phyloP scores from a whole-genome alignment of 148 eudicot genomes.

The Vaccinium vitisidaea region DNA sequence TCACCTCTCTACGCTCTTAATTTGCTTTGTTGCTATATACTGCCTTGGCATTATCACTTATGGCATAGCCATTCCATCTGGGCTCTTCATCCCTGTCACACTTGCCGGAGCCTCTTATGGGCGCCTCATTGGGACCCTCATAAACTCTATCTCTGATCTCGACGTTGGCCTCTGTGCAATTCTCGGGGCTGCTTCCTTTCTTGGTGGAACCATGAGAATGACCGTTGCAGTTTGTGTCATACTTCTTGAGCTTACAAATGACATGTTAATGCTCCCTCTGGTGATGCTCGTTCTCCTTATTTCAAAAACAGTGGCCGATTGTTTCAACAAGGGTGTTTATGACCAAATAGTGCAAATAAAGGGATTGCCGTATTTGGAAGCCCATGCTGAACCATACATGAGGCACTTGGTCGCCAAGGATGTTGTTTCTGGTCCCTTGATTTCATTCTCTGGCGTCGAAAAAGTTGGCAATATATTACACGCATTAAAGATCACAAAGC shows the following conservation, averaged over 20 bases:
- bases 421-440: conserved; percentile 66
- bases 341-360: conserved; percentile 78
- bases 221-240: conserved; percentile 81
- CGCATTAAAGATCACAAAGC: conserved; percentile 42
- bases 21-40: conserved; percentile 44
- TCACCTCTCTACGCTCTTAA: conserved; percentile 42
- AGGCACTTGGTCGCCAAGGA: conserved; percentile 62
- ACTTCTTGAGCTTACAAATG: conserved; percentile 70
- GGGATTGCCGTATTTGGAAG: conserved; percentile 77
- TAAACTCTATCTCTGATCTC: conserved; percentile 42
- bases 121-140: conserved; percentile 54
- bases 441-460: conserved; percentile 59
- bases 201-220: conserved; percentile 94
- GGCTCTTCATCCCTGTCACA: conserved; percentile 81
- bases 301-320: conserved; percentile 76
- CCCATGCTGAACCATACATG: conserved; percentile 77
- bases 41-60: conserved; percentile 67
- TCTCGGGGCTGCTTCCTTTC: conserved; percentile 80
- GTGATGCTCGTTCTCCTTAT: conserved; percentile 74
- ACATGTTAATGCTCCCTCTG: conserved; percentile 69
- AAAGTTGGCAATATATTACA: conserved; percentile 56
- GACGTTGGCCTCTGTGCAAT: conserved; percentile 61
- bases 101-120: conserved; percentile 86
- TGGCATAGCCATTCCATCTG: conserved; percentile 83
- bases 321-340: conserved; percentile 71